phyloP scores from a whole-genome alignment of 495 filamentous ascomycete species.

The Penicillium bovifimosum region DNA sequence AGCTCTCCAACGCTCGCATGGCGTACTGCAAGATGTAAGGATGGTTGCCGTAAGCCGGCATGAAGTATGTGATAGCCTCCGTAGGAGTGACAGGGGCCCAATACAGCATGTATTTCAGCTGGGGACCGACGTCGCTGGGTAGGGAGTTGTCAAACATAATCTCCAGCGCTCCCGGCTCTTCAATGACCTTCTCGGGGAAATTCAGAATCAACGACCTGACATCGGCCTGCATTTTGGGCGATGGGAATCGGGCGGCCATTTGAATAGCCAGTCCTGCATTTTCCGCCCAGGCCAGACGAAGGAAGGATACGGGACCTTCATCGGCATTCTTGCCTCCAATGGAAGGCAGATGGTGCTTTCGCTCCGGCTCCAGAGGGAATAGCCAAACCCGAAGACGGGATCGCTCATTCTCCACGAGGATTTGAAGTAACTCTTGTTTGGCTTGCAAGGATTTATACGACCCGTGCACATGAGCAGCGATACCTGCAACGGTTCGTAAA shows the following conservation, averaged over 20 bases:
- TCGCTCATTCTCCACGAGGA: slow-evolving; percentile 81
- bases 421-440: slow-evolving; percentile 73
- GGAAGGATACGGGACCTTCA: slow-evolving; percentile 44
- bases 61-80: slow-evolving; percentile 85
- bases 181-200: slow-evolving; percentile 73
- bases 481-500: slow-evolving; percentile 50
- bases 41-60: slow-evolving; percentile 90
- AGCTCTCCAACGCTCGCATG: slow-evolving; percentile 88
- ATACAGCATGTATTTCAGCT: slow-evolving; percentile 90
- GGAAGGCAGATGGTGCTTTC: slow-evolving; percentile 47
- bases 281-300: slow-evolving; percentile 81
- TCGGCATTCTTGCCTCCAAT: slow-evolving; percentile 27
- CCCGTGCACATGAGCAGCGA: slow-evolving; percentile 50
- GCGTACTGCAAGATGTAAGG: slow-evolving; percentile 95
- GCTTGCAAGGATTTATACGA: slow-evolving; percentile 59
- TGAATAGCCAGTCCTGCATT: slow-evolving; percentile 79
- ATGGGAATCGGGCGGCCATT: slow-evolving; percentile 71
- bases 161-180: slow-evolving; percentile 73
- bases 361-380: slow-evolving; percentile 68
- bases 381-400: slow-evolving; percentile 84
- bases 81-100: slow-evolving; percentile 94
- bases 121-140: slow-evolving; percentile 71
- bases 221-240: slow-evolving; percentile 62
- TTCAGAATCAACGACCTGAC: slow-evolving; percentile 73
- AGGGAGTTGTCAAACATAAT: slow-evolving; percentile 72